phyloP scores from a whole-genome alignment of 192 early-diverging fungal genomes.

The Backusella australiensis region DNA sequence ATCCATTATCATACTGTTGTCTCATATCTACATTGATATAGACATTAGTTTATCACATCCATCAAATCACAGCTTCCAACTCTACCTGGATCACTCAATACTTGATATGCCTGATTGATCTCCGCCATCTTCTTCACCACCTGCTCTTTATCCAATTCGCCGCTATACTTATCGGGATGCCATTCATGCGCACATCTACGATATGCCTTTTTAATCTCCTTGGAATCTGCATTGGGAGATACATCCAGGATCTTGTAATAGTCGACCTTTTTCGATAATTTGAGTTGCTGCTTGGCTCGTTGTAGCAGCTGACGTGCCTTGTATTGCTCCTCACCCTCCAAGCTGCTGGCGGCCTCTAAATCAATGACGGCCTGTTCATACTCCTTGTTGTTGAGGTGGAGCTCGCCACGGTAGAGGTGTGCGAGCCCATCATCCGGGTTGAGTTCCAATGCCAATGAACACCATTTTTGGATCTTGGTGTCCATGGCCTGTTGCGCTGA shows the following conservation, averaged over 20 bases:
- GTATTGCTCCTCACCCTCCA: slow-evolving; percentile 21
- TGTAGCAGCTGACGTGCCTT: slow-evolving; percentile 52
- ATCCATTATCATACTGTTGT: slow-evolving; percentile 68
- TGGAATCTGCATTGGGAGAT: slow-evolving; percentile 60
- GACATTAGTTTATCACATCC: background rate
- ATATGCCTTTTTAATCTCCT: slow-evolving; percentile 92
- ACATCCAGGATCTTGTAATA: slow-evolving; percentile 95
- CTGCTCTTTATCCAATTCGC: slow-evolving; percentile 72
- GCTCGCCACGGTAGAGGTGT: slow-evolving; percentile 69
- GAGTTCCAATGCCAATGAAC: slow-evolving; percentile 65
- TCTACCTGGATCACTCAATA: slow-evolving; percentile 61
- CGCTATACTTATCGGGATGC: slow-evolving; percentile 80
- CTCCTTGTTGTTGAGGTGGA: slow-evolving; percentile 62
- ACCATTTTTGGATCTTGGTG: slow-evolving; percentile 63
- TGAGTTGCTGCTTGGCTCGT: slow-evolving; percentile 58
- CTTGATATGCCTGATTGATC: slow-evolving; percentile 92
- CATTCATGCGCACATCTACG: slow-evolving; percentile 85
- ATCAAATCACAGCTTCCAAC: background rate
- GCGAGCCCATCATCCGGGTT: slow-evolving; percentile 74
- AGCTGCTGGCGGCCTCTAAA: slow-evolving; percentile 53
- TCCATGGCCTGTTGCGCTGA: slow-evolving; percentile 50
- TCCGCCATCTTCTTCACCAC: slow-evolving; percentile 89
- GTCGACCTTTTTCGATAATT: slow-evolving; percentile 67
- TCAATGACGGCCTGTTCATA: slow-evolving; percentile 79
- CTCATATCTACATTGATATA: slow-evolving; percentile 24